These are phyloP conservation scores for Cupressus sempervirens DNA, from an alignment of 75 land plant species.

Conservation along the genomic window DNA sequence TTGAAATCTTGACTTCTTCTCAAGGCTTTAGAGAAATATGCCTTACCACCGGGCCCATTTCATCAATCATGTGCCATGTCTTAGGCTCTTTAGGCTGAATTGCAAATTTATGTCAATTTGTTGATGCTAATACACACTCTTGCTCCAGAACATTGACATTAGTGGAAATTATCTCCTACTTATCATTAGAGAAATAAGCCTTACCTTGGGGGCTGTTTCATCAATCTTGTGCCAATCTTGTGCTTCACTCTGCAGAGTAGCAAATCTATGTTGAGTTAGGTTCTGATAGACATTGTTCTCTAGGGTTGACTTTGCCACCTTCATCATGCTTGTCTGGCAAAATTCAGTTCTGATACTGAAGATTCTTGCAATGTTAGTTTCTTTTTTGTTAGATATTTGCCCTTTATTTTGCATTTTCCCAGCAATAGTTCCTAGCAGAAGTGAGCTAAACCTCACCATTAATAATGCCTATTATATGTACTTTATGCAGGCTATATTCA, in stretches of 20 bases:
- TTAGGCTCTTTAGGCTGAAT: not conserved
- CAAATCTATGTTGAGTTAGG: not conserved
- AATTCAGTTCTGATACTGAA: not conserved
- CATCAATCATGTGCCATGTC: not conserved
- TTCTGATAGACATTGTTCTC: not conserved
- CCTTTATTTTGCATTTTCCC: not conserved
- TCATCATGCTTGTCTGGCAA: not conserved
- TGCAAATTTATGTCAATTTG: not conserved
- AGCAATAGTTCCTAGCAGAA: not conserved
- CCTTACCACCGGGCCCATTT: not conserved
- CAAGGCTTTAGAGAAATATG: not conserved
- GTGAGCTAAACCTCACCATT: not conserved
- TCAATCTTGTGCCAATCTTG: not conserved
- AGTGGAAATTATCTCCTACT: too few species aligned
- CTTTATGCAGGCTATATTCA: conserved; percentile 57
- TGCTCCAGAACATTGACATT: not conserved
- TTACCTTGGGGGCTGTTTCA: not conserved
- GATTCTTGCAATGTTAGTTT: not conserved
- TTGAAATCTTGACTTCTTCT: not conserved
- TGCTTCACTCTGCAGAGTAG: not conserved
- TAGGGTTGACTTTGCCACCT: not conserved
- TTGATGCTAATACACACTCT: not conserved
- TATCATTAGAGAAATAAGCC: not conserved
- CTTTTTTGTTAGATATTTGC: not conserved
- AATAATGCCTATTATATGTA: not conserved